Evolutionary conservation across 306 rosid genomes (phyloP), one percentile per base, ranked within the genome.

Genomic region (Fragaria iinumae): DNA sequence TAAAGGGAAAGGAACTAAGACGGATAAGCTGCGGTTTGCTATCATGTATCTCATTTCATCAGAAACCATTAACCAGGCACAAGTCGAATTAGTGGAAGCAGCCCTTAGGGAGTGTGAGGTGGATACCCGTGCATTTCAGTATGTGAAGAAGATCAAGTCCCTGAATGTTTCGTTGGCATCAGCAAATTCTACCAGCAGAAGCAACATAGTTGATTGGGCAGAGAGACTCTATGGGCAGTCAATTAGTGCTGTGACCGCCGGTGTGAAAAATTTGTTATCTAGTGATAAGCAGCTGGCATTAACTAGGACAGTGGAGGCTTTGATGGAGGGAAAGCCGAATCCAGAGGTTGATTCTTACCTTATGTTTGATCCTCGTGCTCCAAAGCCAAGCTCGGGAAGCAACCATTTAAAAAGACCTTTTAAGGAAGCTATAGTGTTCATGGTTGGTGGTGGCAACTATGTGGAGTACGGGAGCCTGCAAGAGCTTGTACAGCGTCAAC

Each of bases 171-270:
- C 97, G 0, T 76, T 92, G 84, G 95, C 97, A 66, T 83, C 96
- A 0, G 93, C 96, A n/a, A 95, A 87, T 77, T 88, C 96, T 80
- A 96, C 97, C 72, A 86, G 89, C 88, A 80, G 90, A 84, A 91
- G 96, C 81, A 90, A 95, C 89, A 95, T 95, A 53, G 98, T 95
- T 16, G 95, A 95, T 79, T 95, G 98, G 98, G 98, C 98, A 4
- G 97, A 95, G 85, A 95, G 89, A 79, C 89, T 95, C 44, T 95
- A 95, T 65, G 96, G 98, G 45, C 98, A 93, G 79, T 93, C 98
- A 52, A 88, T 93, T 59, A 89, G 97, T 41, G 97, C 91, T 3
- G 96, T 95, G 86, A 92, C 98, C n/a, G 98, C 98, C 34, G 97
- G 98, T 77, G 93, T 95, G 73, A 95, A 92, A 79, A 95, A 92